Evolutionary conservation across 1,284 basidiomycete species (phyloP), one percentile per base, ranked within the genome.

Genomic region (Apiotrichum porosum): DNA sequence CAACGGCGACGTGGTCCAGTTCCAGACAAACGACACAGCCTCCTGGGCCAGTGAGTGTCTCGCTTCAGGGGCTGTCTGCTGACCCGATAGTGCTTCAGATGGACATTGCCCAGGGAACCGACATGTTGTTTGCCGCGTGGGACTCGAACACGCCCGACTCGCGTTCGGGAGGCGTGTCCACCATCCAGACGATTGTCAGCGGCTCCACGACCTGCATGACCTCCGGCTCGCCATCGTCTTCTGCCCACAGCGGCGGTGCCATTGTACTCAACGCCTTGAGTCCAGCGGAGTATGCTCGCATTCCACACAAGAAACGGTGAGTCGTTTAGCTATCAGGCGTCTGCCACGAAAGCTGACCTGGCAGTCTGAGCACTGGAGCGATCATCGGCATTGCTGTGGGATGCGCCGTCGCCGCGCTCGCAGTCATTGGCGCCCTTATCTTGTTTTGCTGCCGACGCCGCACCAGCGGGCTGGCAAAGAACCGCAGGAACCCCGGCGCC

Each of bases 391-490:
- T 71, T 21, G 67, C 62, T 17, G 48, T 69, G 5, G 62, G 57
- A 13, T 63, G 58, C 1, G 47, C 69, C 15, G 45, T 62, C 17
- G 56, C 45, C 6, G 56, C 67, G 8, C 32, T 65, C 14, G 51
- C 61, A 19, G 33, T 66, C 3, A 67, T 67, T 54, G 55, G 42
- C 5, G 34, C 56, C 4, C 37, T 69, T 13, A 34, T 71, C 31
- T 71, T 60, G 60, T 67, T 67, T 55, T 69, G 69, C 57, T 71
- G 67, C 42, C 56, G 66, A 14, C 48, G 62, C 18, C 63, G 66
- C 38, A 42, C 69, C 26, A 30, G 32, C 10, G 52, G 58, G 1
- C 52, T 63, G 9, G 43, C 64, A 14, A 62, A 60, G 12, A 60
- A 66, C 43, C 60, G 65, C 22, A 38, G 49, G 26, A n/a, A n/a